These are phyloP conservation scores for Phalaenopsis aphrodite DNA, from an alignment of 106 monocot species.

Conservation along the genomic window DNA sequence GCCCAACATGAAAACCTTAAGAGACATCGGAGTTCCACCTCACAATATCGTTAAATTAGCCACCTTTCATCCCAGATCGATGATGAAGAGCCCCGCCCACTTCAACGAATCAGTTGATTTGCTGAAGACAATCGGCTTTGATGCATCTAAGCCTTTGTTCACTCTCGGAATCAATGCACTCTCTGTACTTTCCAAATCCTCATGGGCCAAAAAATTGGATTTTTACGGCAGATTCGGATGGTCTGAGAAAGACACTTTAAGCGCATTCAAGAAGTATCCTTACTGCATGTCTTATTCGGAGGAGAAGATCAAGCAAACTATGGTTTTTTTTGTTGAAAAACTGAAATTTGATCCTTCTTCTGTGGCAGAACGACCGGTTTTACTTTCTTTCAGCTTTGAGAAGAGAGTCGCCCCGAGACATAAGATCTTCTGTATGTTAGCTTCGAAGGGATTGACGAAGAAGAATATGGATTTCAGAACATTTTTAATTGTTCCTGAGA, in stretches of 20 bases:
- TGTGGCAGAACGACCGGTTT: slow-evolving; percentile 9
- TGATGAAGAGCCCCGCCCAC: neutral
- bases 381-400: slow-evolving; percentile 33
- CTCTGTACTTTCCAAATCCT: neutral
- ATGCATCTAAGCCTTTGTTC: slow-evolving; percentile 9
- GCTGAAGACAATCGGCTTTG: slow-evolving; percentile 10
- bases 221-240: slow-evolving; percentile 21
- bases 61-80: neutral
- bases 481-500: neutral
- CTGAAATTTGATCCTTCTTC: slow-evolving; percentile 10
- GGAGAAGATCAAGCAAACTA: slow-evolving; percentile 14
- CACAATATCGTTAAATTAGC: neutral
- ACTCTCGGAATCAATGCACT: slow-evolving; percentile 6
- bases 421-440: slow-evolving; percentile 20
- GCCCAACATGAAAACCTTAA: slow-evolving; percentile 13
- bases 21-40: neutral
- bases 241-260: slow-evolving; percentile 15
- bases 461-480: neutral
- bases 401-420: slow-evolving; percentile 44
- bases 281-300: slow-evolving; percentile 3
- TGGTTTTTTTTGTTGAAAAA: slow-evolving; percentile 26
- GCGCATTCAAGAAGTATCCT: slow-evolving; percentile 21
- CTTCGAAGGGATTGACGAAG: slow-evolving; percentile 8
- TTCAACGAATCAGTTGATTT: neutral
- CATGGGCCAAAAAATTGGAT: slow-evolving; percentile 18